Percentiles rank a stretch among this genome's conserved stretches.
phyloP scores from a whole-genome alignment of 768 basidiomycete genomes.

The Podaxis sp. region DNA sequence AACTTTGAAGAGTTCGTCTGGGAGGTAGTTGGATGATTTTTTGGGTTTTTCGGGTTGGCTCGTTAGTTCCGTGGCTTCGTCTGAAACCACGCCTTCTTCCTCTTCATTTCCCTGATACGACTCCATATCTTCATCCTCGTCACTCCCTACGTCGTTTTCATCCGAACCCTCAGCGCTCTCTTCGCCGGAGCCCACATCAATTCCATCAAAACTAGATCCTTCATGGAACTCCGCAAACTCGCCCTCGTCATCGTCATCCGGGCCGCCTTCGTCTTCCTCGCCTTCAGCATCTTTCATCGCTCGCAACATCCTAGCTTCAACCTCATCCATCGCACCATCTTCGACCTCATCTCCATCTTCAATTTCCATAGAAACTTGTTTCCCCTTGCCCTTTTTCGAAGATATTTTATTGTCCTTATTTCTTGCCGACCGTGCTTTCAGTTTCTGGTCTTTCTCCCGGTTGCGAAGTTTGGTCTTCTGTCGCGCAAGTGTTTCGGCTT shows the following conservation, averaged over 20 bases:
- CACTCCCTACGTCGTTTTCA: constrained; percentile 25
- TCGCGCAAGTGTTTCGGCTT: constrained; percentile 37
- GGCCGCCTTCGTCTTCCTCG: constrained; percentile 19
- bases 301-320: constrained; percentile 34
- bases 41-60: neutral
- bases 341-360: constrained; percentile 13
- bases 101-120: constrained; percentile 22
- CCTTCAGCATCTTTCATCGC: constrained; percentile 42
- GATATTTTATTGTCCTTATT: constrained; percentile 15
- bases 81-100: constrained; percentile 24
- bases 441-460: constrained; percentile 43
- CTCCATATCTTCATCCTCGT: constrained; percentile 24
- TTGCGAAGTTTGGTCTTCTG: constrained; percentile 45
- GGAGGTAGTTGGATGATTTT: constrained; percentile 45
- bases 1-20: constrained; percentile 62
- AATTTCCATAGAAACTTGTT: neutral
- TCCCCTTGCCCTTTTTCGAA: constrained; percentile 10
- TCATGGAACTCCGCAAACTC: constrained; percentile 17
- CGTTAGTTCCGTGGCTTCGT: constrained; percentile 24
- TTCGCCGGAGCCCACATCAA: constrained; percentile 24
- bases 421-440: constrained; percentile 47
- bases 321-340: constrained; percentile 10
- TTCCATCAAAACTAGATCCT: constrained; percentile 13
- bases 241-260: constrained; percentile 17
- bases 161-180: constrained; percentile 25